Base-by-base conservation (phyloP, 805 yeast species). In the Candida palmyrensis region DNA sequence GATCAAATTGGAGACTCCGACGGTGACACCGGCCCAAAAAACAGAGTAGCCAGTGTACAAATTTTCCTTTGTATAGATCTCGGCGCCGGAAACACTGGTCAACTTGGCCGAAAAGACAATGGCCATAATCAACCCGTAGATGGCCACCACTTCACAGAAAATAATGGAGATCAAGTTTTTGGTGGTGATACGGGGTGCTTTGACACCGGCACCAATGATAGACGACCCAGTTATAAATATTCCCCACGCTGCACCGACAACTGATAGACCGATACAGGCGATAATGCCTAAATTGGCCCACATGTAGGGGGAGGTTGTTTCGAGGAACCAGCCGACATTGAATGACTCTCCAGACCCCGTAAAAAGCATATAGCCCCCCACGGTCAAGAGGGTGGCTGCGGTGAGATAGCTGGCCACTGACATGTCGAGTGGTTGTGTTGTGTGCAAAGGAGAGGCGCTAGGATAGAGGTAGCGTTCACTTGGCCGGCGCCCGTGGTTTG, bases 191-290 rank as follows among this genome's bases (percentile, higher is more conserved):
- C 97, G 73, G 33, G 98, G 98, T 10, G 96, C 92, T 59, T 85
- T 85, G 39, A 92, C 97, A 68, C 98, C 98, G 3, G 98, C 98
- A 48, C 98, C 98, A 41, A 92, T 65, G 47, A 92, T 85, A 18
- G 96, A 79, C 1, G 96, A 72, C 25, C 98, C 98, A 2, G 97
- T 90, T 41, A 92, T 75, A 58, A 90, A 92, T 46, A 92, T 92
- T 43, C 98, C 98, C 98, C 98, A 92, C 4, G 97, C 97, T 11
- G 98, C 98, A 25, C 98, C 98, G 26, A 89, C 82, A 11, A 92
- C 97, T 30, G 94, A 81, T 39, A 92, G 73, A 10, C 97, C 97
- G 47, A 94, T 88, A 63, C 98, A 90, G 32, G 79, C 63, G 11
- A 84, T 81, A 42, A 92, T 87, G 35, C 98, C 98, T 42, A 88